Evolutionary conservation across 2,329 filamentous ascomycete species (phyloP), one percentile per base, ranked within the genome.

Genomic region (Neonectria magnoliae): DNA sequence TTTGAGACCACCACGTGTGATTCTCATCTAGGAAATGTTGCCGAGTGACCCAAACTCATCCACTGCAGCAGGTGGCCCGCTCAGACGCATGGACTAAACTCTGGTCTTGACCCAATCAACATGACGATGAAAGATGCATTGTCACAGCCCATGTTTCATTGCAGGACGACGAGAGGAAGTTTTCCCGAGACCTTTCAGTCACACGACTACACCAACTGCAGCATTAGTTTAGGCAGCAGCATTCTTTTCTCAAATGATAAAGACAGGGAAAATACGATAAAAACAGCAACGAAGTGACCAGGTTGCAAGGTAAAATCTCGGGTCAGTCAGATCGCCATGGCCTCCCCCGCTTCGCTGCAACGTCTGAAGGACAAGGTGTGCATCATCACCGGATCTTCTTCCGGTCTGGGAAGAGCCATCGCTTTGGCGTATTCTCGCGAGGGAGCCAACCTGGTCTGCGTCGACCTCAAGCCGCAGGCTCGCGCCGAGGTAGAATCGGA

Each of bases 401-500:
- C 82, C 0, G 83, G 83, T 2, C 71, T 85, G 0, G 82, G 83
- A 1, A 77, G 83, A 4, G 79, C 82, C 1, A 85, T 85, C n/a
- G 74, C 82, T 0, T 65, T 82, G 2, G 77, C 75, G 2, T 84
- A 82, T 58, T 77, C 80, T 1, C 71, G 66, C 3, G 78, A 84
- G 58, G 83, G 82, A 4, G 80, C 81, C 0, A 67, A 67, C 6
- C 67, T 85, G 6, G 77, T 83, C 20, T 84, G 80, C 36, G 78
- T 81, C 1, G 82, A 84, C 63, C 65, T 83, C 0, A 70, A 65
- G 16, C 75, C 71, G 1, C 53, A 67, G 18, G 76, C 74, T 36
- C 75, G 72, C 16, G 57, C 63, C 1, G 66, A 71, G n/a, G 64
- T 77, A 14, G 63, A 70, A 3, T 72, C 64, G 1, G 73, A 82